Percentiles rank a stretch among this genome's conserved stretches.
Evolutionary conservation across 129 eudicot species (phyloP).

Genomic region (Flaveria sonorensis): DNA sequence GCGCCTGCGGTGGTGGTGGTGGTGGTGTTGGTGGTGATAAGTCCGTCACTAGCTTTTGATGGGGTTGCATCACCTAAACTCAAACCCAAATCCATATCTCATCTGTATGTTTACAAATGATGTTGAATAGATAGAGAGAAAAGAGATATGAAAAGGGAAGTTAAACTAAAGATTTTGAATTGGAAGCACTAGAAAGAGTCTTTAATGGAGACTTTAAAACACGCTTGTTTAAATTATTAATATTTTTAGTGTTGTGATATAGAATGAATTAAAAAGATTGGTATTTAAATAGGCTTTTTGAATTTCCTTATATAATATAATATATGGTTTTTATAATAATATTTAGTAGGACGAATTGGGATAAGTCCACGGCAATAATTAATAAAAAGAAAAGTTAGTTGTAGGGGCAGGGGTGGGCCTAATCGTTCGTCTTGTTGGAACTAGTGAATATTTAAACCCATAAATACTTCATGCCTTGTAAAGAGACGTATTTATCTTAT

Average conservation of each 20-base stretch:
- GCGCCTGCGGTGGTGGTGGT: not conserved
- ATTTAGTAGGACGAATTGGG: constrained; percentile 18
- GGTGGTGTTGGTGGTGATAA: not conserved
- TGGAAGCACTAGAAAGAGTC: constrained; percentile 55
- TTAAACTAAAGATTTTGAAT: constrained; percentile 34
- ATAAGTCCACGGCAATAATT: constrained; percentile 44
- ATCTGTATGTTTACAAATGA: constrained; percentile 4
- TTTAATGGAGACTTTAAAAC: constrained; percentile 58
- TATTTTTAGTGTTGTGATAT: not conserved
- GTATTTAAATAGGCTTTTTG: not conserved
- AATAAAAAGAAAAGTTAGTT: constrained; percentile 31
- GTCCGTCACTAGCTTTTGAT: constrained; percentile 14
- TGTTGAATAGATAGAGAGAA: constrained; percentile 15
- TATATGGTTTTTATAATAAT: constrained; percentile 8
- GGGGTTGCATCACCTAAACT: constrained; percentile 61
- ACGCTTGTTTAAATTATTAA: constrained; percentile 33
- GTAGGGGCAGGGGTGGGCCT: constrained; percentile 47
- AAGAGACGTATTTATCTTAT: not conserved
- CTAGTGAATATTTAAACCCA: constrained; percentile 21
- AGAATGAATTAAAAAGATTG: not conserved
- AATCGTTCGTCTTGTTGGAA: constrained; percentile 37
- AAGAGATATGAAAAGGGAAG: constrained; percentile 10
- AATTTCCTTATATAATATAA: constrained; percentile 2
- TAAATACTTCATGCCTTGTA: constrained; percentile 6
- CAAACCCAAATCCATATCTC: constrained; percentile 70